Base-by-base conservation (phyloP, 164 flowering plant genomes). In the Sextonia rubra region DNA sequence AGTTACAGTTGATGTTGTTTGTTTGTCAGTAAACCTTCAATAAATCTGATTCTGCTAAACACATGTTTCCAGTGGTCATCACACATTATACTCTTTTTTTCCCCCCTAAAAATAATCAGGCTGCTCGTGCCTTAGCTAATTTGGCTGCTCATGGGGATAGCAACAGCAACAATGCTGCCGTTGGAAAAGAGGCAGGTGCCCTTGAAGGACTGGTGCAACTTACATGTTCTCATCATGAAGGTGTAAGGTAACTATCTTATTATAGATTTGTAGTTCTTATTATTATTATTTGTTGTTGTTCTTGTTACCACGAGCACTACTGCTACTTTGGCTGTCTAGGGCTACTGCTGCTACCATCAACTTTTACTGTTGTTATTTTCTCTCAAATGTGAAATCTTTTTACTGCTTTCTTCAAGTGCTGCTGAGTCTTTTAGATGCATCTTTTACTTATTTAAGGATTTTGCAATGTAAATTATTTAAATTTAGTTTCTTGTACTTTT, bases 141-240 rank as follows among this genome's bases (percentile, higher is more conserved):
- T 85, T 96, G 87, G 99, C 99, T 85, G 99, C 99, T 80, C 99
- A 96, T 82, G 99, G 99, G 56, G 99, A 96, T 84, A 93, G 97
- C 82, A 96, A 96, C 64, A 83, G 82, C 48, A 96, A 96, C 75
- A 96, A 96, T 85, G 88, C 98, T 74, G 95, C 98, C 47, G 97
- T 96, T 55, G 99, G 99, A 71, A 90, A 85, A 82, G 99, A 96
- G 84, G 89, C 88, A 27, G 99, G 99, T 80, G 97, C 99, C 56
- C 95, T 96, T 81, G 97, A 93, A 75, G 98, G 98, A 47, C 88
- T 96, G 70, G 97, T 96, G 70, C 97, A 88, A 66, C 94, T 96
- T 71, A 96, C 96, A 32, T 82, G 83, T 44, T 93, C 98, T 69
- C 83, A 86, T 23, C 91, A 96, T 80, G 98, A 93, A 81, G 99